phyloP scores from a whole-genome alignment of 306 rosid genomes.

The Quillaja saponaria region DNA sequence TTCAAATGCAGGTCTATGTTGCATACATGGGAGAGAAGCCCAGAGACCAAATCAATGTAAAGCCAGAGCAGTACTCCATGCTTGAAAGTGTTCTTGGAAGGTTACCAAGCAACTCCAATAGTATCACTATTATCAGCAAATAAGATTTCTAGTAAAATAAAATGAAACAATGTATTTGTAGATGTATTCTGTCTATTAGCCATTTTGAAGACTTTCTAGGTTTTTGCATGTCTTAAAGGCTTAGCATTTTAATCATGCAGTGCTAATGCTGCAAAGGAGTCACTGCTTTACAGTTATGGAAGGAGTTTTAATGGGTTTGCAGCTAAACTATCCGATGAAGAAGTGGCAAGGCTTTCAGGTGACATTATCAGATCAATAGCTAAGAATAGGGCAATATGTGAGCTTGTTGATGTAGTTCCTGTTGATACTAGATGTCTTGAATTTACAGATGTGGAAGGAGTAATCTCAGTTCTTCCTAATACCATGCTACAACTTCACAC shows the following conservation, averaged over 20 bases:
- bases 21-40: constrained; percentile 21
- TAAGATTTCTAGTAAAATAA: neutral
- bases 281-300: constrained; percentile 12
- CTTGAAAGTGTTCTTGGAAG: constrained; percentile 21
- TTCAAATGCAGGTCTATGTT: constrained; percentile 15
- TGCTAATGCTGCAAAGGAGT: constrained; percentile 16
- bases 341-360: constrained; percentile 23
- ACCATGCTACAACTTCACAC: constrained; percentile 22
- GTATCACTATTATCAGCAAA: neutral
- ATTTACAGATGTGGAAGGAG: constrained; percentile 26
- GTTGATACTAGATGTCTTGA: neutral
- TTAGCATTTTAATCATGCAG: neutral
- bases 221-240: neutral
- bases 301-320: constrained; percentile 33
- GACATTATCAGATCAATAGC: neutral
- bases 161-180: neutral
- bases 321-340: constrained; percentile 19
- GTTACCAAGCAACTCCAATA: neutral
- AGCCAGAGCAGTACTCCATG: neutral
- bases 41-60: neutral
- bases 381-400: neutral
- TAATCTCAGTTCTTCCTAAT: constrained; percentile 10
- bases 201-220: neutral
- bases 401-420: neutral
- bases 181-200: neutral